Conservation (phyloP, 345 rosid species). For the Aquilaria yunnanensis region DNA sequence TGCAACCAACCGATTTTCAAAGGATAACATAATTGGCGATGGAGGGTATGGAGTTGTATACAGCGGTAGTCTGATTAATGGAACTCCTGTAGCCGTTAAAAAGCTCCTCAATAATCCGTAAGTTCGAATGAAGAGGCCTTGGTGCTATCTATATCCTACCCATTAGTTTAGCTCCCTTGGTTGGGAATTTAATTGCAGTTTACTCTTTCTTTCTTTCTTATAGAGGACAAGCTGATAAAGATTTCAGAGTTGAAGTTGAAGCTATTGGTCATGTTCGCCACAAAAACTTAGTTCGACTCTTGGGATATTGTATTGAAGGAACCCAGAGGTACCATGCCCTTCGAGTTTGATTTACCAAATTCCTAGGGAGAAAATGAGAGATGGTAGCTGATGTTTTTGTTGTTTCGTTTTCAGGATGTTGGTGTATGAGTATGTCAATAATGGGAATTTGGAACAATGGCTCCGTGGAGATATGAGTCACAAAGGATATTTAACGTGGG, state of each 20-base stretch:
- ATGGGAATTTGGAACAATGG: conserved; percentile 97
- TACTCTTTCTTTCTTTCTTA: conserved; percentile 6
- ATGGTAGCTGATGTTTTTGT: neutral
- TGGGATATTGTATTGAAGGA: conserved; percentile 97
- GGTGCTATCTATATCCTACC: neutral
- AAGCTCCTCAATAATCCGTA: conserved; percentile 93
- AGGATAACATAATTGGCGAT: conserved; percentile 85
- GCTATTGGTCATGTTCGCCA: conserved; percentile 97
- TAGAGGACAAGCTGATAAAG: conserved; percentile 97
- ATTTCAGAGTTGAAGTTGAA: conserved; percentile 93
- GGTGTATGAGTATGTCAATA: conserved; percentile 86
- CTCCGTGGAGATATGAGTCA: conserved; percentile 80
- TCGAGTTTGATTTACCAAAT: neutral
- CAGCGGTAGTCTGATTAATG: conserved; percentile 64
- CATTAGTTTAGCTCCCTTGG: neutral
- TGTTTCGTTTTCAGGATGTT: conserved; percentile 40
- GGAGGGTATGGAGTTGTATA: conserved; percentile 98
- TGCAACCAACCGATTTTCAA: conserved; percentile 73
- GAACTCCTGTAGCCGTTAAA: conserved; percentile 85
- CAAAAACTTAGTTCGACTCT: conserved; percentile 91
- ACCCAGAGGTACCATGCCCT: conserved; percentile 60
- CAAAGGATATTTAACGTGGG: conserved; percentile 85
- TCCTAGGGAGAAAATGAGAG: conserved; percentile 1
- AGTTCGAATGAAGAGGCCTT: conserved; percentile 17
- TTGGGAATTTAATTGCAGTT: neutral